Percentiles rank a stretch among this genome's conserved stretches.
These are phyloP conservation scores for Pythium aquatile DNA, from an alignment of 352 stramenopile species.

Conservation along the genomic window DNA sequence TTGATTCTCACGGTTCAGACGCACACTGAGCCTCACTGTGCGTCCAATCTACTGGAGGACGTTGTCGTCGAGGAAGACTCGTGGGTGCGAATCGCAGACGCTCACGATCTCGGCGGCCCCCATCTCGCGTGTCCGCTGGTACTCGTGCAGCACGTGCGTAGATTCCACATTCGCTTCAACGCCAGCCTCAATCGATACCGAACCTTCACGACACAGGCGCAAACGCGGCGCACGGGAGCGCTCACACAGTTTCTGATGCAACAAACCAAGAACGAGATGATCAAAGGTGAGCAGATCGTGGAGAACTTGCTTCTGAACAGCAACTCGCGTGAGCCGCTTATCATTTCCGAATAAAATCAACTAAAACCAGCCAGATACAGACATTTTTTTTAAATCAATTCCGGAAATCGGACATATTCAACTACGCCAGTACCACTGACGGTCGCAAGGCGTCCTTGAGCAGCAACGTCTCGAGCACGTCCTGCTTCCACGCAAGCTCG, in stretches of 20 bases:
- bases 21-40: slow-evolving; percentile 13
- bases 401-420: too few species aligned
- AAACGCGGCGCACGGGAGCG: background rate
- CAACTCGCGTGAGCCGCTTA: too few species aligned
- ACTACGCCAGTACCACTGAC: background rate
- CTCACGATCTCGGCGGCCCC: slow-evolving; percentile 2
- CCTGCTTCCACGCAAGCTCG: slow-evolving; percentile 22
- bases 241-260: background rate
- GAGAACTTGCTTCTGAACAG: slow-evolving; percentile 15
- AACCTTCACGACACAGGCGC: background rate
- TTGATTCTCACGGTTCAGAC: slow-evolving; percentile 9
- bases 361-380: too few species aligned
- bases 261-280: background rate
- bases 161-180: slow-evolving; percentile 5
- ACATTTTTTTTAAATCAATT: too few species aligned
- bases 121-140: slow-evolving; percentile 7
- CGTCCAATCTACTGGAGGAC: slow-evolving; percentile 7
- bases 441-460: background rate
- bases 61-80: slow-evolving; percentile 15
- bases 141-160: slow-evolving; percentile 16
- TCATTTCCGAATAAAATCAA: too few species aligned
- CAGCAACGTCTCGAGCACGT: slow-evolving; percentile 20
- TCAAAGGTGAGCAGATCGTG: slow-evolving; percentile 2
- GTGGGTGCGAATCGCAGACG: slow-evolving; percentile 10
- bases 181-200: too few species aligned